A percentile compares a stretch with the other conserved stretches of the same genome.
Conservation (phyloP, 2,329 filamentous ascomycete species). For the Myriosclerotinia duriaeana region DNA sequence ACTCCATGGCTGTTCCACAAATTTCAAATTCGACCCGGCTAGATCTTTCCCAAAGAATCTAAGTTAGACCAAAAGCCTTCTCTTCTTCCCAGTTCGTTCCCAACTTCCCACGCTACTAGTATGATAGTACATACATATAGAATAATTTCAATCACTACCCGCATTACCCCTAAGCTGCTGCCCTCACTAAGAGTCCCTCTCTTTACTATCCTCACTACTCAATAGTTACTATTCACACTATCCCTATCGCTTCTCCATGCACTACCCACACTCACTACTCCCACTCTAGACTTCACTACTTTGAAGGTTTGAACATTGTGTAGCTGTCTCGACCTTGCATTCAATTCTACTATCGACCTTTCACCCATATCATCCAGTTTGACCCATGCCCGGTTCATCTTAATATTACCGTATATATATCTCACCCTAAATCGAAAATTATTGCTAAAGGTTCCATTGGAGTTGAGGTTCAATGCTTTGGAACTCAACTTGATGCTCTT, state of each 20-base stretch:
- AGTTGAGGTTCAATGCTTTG: slow-evolving; percentile 5
- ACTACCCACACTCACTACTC: background rate
- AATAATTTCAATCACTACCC: background rate
- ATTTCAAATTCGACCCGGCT: slow-evolving; percentile 19
- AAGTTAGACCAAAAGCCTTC: background rate
- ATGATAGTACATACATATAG: too few species aligned
- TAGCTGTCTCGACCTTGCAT: background rate
- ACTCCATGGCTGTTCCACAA: slow-evolving; percentile 12
- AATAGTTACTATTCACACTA: slow-evolving; percentile 5
- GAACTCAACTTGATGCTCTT: slow-evolving; percentile 5
- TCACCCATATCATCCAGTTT: background rate
- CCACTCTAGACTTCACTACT: slow-evolving; percentile 5
- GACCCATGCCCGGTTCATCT: background rate
- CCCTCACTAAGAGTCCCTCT: background rate
- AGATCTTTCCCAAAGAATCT: slow-evolving; percentile 20
- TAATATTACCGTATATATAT: background rate
- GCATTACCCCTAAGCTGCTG: background rate
- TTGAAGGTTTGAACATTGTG: background rate
- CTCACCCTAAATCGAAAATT: background rate
- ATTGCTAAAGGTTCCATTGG: background rate
- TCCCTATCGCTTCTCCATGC: background rate
- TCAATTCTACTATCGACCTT: background rate
- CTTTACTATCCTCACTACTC: slow-evolving; percentile 2
- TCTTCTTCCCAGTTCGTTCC: background rate
- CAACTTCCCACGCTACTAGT: background rate